Evolutionary conservation across 345 rosid genomes (phyloP).

Genomic region (Lumnitzera racemosa): DNA sequence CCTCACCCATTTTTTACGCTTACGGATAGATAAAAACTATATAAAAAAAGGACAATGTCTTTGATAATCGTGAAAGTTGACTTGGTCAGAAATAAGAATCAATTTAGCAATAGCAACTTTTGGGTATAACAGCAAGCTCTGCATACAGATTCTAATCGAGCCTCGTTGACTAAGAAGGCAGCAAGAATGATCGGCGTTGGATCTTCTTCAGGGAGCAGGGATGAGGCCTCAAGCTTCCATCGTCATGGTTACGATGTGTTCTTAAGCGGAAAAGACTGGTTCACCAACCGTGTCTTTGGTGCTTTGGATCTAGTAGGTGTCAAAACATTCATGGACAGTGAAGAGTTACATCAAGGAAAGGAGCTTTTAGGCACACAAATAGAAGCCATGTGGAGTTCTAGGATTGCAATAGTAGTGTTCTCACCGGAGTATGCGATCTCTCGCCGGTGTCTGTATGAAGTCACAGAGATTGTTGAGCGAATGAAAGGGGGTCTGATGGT

Average conservation of each 20-base stretch:
- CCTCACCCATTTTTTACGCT: too few species aligned
- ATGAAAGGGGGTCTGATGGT: neutral
- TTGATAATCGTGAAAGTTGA: too few species aligned
- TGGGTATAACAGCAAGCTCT: too few species aligned
- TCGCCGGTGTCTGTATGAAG: constrained; percentile 22
- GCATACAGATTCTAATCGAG: too few species aligned
- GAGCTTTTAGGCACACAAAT: constrained; percentile 1
- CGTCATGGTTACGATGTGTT: constrained; percentile 16
- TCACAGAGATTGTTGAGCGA: constrained; percentile 11
- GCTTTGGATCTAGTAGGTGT: neutral
- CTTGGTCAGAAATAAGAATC: too few species aligned
- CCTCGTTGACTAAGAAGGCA: too few species aligned
- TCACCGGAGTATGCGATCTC: constrained; percentile 19
- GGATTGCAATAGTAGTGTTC: constrained; percentile 7
- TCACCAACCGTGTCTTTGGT: constrained; percentile 7
- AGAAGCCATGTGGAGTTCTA: constrained; percentile 12
- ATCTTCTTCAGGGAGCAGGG: neutral
- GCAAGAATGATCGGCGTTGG: neutral
- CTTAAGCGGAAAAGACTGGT: constrained; percentile 22
- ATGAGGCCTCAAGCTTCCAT: neutral
- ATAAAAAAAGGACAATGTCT: too few species aligned
- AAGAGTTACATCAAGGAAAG: constrained; percentile 6
- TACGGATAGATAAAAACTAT: too few species aligned
- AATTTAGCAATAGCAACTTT: too few species aligned
- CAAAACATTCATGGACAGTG: constrained; percentile 9